Base-by-base conservation (phyloP, 2,329 filamentous ascomycete species). In the Botrytis fabae region DNA sequence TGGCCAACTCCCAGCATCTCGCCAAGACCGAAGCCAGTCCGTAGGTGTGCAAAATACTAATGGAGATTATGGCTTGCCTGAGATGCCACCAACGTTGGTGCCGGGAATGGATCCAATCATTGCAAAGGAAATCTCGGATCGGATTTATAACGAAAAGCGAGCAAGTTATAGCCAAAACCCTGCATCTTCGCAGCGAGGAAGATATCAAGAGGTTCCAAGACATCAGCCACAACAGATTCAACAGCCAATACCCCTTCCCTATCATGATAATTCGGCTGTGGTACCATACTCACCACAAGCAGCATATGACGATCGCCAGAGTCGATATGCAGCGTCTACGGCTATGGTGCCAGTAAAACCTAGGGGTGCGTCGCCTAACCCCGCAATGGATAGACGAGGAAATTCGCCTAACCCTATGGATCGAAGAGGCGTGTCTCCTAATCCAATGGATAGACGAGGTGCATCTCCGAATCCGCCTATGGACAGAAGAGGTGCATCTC, bases 101-200 rank as follows among this genome's bases (percentile, higher is more conserved):
- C 87, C 89, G n/a, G 89, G 89, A 5, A 83, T 89, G 40, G 89
- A 91, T 74, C 87, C 87, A 5, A 80, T 79, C 28, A 81, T 90
- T 51, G 85, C 87, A 1, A 85, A 86, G 71, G 88, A 91, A 76
- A 83, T 89, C n/a, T 83, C 86, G 1, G 86, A 89, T 4, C 84
- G 86, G n/a, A 85, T 88, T 66, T 85, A 88, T 63, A 84, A 88
- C 64, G 88, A 89, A 35, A 85, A 85, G 70, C 85, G 84, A 83
- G 85, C 69, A 85, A 88, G 75, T 83, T 84, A 64, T 82, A 84
- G 77, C 78, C 81, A 77, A 66, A 75, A 32, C 79, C 80, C 71
- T 82, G 75, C 80, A 80, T 22, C 84, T 83, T 3, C 83, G 83
- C 32, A 82, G 83, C 32, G 83, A 85, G 74, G 86, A 83, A 57